A percentile compares a stretch with the other conserved stretches of the same genome.
Conservation (phyloP, 257 asterid genomes). For the Linderniella brevidens region DNA sequence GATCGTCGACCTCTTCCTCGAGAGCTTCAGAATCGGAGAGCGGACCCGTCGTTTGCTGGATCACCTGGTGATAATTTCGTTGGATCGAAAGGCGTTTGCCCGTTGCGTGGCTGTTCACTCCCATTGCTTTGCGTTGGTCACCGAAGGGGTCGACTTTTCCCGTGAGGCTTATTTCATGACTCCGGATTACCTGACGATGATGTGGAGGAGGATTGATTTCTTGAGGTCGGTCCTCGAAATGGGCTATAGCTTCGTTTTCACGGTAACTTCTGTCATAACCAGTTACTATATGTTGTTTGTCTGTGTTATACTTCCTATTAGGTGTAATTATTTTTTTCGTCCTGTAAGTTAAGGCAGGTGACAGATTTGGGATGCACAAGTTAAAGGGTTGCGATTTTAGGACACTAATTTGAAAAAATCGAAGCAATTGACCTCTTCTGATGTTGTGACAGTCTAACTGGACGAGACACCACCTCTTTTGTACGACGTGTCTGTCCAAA, state of each 20-base stretch:
- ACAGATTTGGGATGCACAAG: no score
- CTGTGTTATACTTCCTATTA: not conserved
- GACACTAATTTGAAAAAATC: no score
- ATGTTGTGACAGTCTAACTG: no score
- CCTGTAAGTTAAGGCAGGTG: no score
- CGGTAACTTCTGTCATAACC: not conserved
- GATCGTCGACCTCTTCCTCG: conserved; percentile 14
- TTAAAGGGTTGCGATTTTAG: no score
- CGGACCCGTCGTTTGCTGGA: conserved; percentile 4
- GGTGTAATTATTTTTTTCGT: no score
- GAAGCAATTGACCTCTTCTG: no score
- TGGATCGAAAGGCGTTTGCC: conserved; percentile 6
- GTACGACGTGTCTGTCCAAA: no score
- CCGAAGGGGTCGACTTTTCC: conserved; percentile 9
- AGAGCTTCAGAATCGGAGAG: conserved; percentile 19
- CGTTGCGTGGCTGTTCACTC: conserved; percentile 5
- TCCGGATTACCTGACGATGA: conserved; percentile 31
- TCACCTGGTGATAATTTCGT: conserved; percentile 9
- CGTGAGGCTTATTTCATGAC: conserved; percentile 17
- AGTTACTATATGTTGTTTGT: not conserved
- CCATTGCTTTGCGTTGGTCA: conserved; percentile 8
- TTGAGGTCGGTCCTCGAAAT: conserved; percentile 27
- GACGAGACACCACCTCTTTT: no score
- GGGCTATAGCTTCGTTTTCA: conserved; percentile 35
- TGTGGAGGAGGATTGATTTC: conserved; percentile 43